These are phyloP conservation scores for Micractinium conductrix DNA, from an alignment of 139 green algal genomes.

Conservation along the genomic window DNA sequence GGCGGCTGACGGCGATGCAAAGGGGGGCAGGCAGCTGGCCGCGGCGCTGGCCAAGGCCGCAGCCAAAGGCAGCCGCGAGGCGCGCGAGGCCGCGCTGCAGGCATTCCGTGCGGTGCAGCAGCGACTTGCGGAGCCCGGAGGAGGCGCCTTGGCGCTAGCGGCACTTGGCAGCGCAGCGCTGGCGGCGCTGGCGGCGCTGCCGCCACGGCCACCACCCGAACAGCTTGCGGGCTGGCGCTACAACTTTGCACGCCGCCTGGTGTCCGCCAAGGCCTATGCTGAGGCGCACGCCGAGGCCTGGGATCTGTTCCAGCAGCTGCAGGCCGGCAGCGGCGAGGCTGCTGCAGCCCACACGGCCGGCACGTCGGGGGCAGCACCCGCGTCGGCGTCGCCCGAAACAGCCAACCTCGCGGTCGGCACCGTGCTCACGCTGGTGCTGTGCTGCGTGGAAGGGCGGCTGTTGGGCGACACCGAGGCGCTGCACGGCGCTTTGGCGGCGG, in stretches of 20 bases:
- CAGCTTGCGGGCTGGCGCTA: slow-evolving; percentile 22
- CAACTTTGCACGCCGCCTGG: slow-evolving; percentile 32
- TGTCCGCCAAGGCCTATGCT: not conserved
- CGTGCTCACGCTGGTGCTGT: slow-evolving; percentile 35
- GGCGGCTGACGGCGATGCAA: not conserved
- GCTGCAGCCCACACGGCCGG: not conserved
- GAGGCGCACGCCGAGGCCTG: not conserved
- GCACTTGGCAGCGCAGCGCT: not conserved
- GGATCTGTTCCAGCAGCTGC: slow-evolving; percentile 19
- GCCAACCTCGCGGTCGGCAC: slow-evolving; percentile 36
- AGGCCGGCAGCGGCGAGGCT: not conserved
- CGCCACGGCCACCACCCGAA: not conserved
- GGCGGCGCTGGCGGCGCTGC: slow-evolving; percentile 18
- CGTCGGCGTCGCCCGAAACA: not conserved
- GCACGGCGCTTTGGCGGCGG: not conserved
- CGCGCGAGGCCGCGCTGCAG: not conserved
- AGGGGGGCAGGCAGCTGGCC: not conserved
- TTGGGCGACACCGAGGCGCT: not conserved
- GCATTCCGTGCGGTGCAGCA: slow-evolving; percentile 21
- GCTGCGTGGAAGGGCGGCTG: slow-evolving; percentile 31
- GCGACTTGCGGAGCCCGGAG: not conserved
- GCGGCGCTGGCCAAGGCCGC: slow-evolving; percentile 7
- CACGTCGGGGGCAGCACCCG: not conserved
- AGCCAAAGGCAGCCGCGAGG: not conserved
- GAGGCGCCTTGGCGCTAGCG: not conserved